A percentile compares a stretch with the other conserved stretches of the same genome.
phyloP scores from a whole-genome alignment of 331 rosid species.

The Rhamnella rubrinervis region DNA sequence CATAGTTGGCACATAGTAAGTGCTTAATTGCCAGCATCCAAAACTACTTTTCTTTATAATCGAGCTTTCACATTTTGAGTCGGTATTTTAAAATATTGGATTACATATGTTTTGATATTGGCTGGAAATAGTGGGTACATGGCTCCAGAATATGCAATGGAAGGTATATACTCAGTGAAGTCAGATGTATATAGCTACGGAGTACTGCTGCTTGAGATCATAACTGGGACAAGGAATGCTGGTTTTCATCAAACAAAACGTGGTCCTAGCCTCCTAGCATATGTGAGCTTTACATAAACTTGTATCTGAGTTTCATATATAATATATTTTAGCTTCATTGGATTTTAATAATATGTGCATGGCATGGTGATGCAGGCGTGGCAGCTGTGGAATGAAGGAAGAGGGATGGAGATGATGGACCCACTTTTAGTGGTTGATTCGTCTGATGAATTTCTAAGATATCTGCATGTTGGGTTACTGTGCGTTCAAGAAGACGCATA shows the following conservation, averaged over 20 bases:
- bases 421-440: slow-evolving; percentile 29
- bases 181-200: slow-evolving; percentile 60
- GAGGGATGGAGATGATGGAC: slow-evolving; percentile 44
- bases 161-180: slow-evolving; percentile 51
- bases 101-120: background rate
- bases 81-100: background rate
- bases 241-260: slow-evolving; percentile 36
- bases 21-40: background rate
- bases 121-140: slow-evolving; percentile 50
- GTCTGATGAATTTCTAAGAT: slow-evolving; percentile 39
- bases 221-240: slow-evolving; percentile 43
- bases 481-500: slow-evolving; percentile 67
- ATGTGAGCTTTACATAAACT: slow-evolving; percentile 22
- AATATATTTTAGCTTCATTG: too few relatives aligned
- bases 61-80: background rate
- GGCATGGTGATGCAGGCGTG: slow-evolving; percentile 43
- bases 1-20: slow-evolving; percentile 77
- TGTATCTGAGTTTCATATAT: too few relatives aligned
- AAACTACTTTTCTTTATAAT: too few relatives aligned
- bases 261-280: slow-evolving; percentile 33
- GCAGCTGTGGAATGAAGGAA: slow-evolving; percentile 54
- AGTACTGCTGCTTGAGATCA: slow-evolving; percentile 48
- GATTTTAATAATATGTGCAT: too few relatives aligned
- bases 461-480: slow-evolving; percentile 50
- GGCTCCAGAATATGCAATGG: slow-evolving; percentile 71